Conservation (phyloP, 106 monocot species). For the Iris macrosiphon region DNA sequence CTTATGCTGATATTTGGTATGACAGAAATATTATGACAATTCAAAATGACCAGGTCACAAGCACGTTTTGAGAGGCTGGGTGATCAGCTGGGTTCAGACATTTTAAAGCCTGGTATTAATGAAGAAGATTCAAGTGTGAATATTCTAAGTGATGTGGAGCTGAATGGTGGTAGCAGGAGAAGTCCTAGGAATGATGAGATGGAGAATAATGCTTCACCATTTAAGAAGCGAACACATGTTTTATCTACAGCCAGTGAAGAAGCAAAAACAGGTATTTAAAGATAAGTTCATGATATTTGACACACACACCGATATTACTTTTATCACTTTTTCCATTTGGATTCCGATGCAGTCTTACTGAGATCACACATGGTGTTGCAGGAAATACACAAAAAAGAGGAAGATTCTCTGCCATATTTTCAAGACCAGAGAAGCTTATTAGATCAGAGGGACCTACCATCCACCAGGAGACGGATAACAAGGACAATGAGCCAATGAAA, state of each 20-base stretch:
- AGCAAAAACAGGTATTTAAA: constrained; percentile 23
- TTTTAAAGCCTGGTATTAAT: constrained; percentile 15
- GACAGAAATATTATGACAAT: neutral
- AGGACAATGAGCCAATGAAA: constrained; percentile 17
- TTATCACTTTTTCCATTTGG: no score
- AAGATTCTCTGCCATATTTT: constrained; percentile 7
- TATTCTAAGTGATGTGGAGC: constrained; percentile 27
- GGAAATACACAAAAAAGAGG: constrained; percentile 22
- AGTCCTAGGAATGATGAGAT: constrained; percentile 14
- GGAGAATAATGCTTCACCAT: constrained; percentile 15
- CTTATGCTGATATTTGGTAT: no score
- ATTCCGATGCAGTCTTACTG: no score
- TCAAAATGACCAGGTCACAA: constrained; percentile 27
- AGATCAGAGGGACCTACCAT: constrained; percentile 10
- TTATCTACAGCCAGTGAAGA: constrained; percentile 21
- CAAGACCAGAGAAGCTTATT: constrained; percentile 19
- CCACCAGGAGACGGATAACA: constrained; percentile 9
- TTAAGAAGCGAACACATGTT: constrained; percentile 20
- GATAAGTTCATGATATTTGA: neutral
- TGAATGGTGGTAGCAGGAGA: constrained; percentile 15
- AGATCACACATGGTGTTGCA: neutral
- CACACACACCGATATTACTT: no score
- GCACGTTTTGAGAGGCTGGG: constrained; percentile 30
- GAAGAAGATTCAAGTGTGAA: constrained; percentile 53
- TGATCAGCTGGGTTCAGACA: constrained; percentile 35